These are phyloP conservation scores for Allantophomopsis cytisporea DNA, from an alignment of 2,329 filamentous ascomycete species.

Conservation along the genomic window DNA sequence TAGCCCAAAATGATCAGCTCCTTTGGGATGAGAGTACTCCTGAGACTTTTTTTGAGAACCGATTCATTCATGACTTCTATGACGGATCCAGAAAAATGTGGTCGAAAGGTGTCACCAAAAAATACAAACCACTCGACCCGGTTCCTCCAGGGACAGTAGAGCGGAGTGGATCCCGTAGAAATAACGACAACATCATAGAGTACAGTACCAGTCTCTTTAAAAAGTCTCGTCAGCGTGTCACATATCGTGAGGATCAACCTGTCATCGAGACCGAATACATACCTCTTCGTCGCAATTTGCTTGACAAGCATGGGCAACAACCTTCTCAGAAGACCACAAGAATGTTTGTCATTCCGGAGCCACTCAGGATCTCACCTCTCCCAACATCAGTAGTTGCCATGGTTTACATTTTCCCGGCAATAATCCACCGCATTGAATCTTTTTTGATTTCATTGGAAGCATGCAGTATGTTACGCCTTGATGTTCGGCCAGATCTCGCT, in stretches of 20 bases:
- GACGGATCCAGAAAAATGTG: conserved; percentile 53
- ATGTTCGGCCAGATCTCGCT: conserved; percentile 54
- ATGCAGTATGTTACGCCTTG: conserved; percentile 48
- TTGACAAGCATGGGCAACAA: conserved; percentile 51
- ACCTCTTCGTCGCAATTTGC: conserved; percentile 66
- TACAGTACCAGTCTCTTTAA: conserved; percentile 70
- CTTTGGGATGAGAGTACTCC: conserved; percentile 26
- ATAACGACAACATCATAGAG: conserved; percentile 55
- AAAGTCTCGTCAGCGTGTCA: conserved; percentile 35
- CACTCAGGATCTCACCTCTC: conserved; percentile 62
- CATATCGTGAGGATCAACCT: conserved; percentile 57
- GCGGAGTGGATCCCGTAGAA: conserved; percentile 27
- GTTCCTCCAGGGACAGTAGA: conserved; percentile 43
- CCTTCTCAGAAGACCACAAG: conserved; percentile 26
- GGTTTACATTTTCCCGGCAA: conserved; percentile 65
- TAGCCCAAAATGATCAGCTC: conserved; percentile 16
- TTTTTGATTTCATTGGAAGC: conserved; percentile 71
- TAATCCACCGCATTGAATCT: conserved; percentile 73
- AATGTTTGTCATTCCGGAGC: conserved; percentile 65
- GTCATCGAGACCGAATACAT: conserved; percentile 68
- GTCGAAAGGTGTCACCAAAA: conserved; percentile 34
- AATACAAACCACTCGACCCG: conserved; percentile 48
- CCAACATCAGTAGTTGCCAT: conserved; percentile 57
- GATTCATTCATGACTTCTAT: conserved; percentile 40
- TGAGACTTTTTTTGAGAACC: conserved; percentile 35